phyloP scores from a whole-genome alignment of 441 rosid species.

The Kokia cookei region DNA sequence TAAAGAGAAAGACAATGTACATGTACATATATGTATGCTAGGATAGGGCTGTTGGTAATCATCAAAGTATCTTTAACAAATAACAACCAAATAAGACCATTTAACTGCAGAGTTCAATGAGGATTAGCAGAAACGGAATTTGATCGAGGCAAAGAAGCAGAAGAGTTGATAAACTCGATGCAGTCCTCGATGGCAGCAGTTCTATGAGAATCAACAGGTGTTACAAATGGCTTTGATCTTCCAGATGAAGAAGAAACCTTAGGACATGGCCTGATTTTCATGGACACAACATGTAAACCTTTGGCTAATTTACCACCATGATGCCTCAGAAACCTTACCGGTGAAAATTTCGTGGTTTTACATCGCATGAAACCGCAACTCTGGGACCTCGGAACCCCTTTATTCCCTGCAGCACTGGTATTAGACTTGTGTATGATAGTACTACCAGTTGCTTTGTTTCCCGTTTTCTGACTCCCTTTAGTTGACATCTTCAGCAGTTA shows the following conservation, averaged over 20 bases:
- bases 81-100: not conserved
- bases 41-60: not conserved
- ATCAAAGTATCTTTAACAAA: not conserved
- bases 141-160: slow-evolving; percentile 46
- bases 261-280: slow-evolving; percentile 32
- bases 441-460: slow-evolving; percentile 19
- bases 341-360: slow-evolving; percentile 30
- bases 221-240: slow-evolving; percentile 31
- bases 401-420: slow-evolving; percentile 15
- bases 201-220: slow-evolving; percentile 41
- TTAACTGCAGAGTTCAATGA: slow-evolving; percentile 4
- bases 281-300: slow-evolving; percentile 31
- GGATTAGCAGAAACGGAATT: slow-evolving; percentile 23
- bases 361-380: slow-evolving; percentile 49
- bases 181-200: slow-evolving; percentile 68
- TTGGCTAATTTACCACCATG: slow-evolving; percentile 31
- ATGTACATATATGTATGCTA: not conserved
- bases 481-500: slow-evolving; percentile 22
- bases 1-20: not conserved
- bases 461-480: slow-evolving; percentile 18
- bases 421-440: slow-evolving; percentile 8
- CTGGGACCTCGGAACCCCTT: slow-evolving; percentile 8
- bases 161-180: slow-evolving; percentile 72
- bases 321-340: slow-evolving; percentile 39
- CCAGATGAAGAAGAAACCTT: slow-evolving; percentile 34